Conservation (phyloP, 2,329 filamentous ascomycete species). For the Aspergillus sp. region DNA sequence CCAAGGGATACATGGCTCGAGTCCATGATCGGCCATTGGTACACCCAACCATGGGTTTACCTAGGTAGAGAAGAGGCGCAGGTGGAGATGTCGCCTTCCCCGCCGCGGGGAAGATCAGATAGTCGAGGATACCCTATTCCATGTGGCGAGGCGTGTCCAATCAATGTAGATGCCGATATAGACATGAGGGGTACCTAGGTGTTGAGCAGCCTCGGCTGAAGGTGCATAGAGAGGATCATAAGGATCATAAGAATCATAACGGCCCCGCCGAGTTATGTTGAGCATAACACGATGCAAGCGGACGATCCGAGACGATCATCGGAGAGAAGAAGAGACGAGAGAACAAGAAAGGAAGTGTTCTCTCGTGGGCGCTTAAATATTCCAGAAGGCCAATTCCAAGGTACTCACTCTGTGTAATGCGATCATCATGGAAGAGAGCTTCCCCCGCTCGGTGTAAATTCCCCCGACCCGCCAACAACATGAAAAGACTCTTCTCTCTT, state of each 20-base stretch:
- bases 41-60: neutral
- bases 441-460: neutral
- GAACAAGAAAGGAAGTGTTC: neutral
- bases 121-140: too few species aligned
- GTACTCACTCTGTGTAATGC: neutral
- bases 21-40: neutral
- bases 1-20: neutral
- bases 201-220: neutral
- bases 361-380: neutral
- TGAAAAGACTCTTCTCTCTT: neutral
- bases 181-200: neutral
- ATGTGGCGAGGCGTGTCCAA: neutral
- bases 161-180: neutral
- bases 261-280: neutral
- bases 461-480: neutral
- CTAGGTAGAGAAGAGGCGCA: neutral
- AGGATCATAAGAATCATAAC: neutral
- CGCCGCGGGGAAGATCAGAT: neutral
- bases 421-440: neutral
- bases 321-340: neutral
- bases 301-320: neutral
- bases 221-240: too few species aligned
- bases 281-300: neutral
- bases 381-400: neutral
- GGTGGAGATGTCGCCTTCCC: neutral